Percentiles rank a stretch among this genome's conserved stretches.
Conservation (phyloP, 106 monocot genomes). For the Phalaenopsis equestris region DNA sequence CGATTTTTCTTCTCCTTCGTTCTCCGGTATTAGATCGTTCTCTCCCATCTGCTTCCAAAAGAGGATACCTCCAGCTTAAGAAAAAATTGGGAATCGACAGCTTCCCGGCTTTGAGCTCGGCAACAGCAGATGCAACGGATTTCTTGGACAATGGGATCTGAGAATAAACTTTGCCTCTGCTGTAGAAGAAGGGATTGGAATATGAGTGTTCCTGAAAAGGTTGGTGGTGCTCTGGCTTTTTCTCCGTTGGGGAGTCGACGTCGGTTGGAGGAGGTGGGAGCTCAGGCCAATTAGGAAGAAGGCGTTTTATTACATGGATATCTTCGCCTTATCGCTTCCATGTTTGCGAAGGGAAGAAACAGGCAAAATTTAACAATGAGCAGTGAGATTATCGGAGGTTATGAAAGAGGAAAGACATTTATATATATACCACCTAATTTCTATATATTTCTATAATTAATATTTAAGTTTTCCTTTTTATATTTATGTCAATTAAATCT, state of each 20-base stretch:
- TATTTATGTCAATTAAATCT: too few species aligned
- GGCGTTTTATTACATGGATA: not conserved
- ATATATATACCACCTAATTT: too few species aligned
- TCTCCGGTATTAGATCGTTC: slow-evolving; percentile 1
- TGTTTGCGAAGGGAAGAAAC: too few species aligned
- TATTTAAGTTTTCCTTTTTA: too few species aligned
- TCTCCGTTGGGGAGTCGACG: not conserved
- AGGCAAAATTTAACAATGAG: too few species aligned
- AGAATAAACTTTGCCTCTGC: not conserved
- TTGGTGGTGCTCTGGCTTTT: not conserved
- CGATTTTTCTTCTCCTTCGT: not conserved
- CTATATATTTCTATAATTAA: too few species aligned
- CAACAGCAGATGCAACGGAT: not conserved
- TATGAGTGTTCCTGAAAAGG: not conserved
- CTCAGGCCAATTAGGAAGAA: not conserved
- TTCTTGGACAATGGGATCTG: not conserved
- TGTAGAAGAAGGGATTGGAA: not conserved
- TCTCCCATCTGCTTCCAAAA: slow-evolving; percentile 1
- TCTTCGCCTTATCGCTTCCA: too few species aligned
- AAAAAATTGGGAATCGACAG: not conserved
- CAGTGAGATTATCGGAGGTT: too few species aligned
- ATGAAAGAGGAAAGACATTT: too few species aligned
- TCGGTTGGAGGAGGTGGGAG: not conserved
- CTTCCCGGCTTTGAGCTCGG: not conserved
- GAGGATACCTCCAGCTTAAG: not conserved